Conservation (phyloP, 495 filamentous ascomycete species). For the Neurospora sp. region DNA sequence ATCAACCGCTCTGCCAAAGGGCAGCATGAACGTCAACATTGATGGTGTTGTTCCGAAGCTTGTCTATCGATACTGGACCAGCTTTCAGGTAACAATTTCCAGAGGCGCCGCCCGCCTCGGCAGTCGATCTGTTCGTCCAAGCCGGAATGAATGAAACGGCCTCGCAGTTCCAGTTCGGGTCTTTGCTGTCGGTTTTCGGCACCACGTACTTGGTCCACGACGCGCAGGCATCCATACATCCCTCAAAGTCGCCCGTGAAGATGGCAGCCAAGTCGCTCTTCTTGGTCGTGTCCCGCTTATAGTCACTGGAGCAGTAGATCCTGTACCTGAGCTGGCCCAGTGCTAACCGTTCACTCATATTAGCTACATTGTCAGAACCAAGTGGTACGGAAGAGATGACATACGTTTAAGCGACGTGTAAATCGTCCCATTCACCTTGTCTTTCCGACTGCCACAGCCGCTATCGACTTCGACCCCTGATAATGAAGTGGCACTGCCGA, state of each 20-base stretch:
- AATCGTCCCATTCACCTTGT: slow-evolving; percentile 17
- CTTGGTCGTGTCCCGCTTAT: slow-evolving; percentile 22
- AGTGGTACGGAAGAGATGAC: background rate
- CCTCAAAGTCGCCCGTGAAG: slow-evolving; percentile 30
- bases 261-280: slow-evolving; percentile 21
- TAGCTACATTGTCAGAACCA: background rate
- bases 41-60: slow-evolving; percentile 20
- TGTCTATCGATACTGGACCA: slow-evolving; percentile 24
- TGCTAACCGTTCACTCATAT: slow-evolving; percentile 13
- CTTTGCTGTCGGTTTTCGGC: slow-evolving; percentile 1
- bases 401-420: slow-evolving; percentile 19
- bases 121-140: slow-evolving; percentile 29
- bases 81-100: slow-evolving; percentile 41
- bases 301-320: slow-evolving; percentile 23
- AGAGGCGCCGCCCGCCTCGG: slow-evolving; percentile 18
- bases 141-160: slow-evolving; percentile 35
- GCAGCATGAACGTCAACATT: slow-evolving; percentile 18
- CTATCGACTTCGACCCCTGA: slow-evolving; percentile 20
- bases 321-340: slow-evolving; percentile 23
- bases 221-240: slow-evolving; percentile 40
- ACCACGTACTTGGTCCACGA: slow-evolving; percentile 28
- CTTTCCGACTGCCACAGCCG: slow-evolving; percentile 25
- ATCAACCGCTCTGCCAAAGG: slow-evolving; percentile 2
- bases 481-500: slow-evolving; percentile 3
- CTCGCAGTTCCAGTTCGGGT: slow-evolving; percentile 25